Evolutionary conservation across 306 rosid species (phyloP).

Genomic region (Begonia fuchsioides): DNA sequence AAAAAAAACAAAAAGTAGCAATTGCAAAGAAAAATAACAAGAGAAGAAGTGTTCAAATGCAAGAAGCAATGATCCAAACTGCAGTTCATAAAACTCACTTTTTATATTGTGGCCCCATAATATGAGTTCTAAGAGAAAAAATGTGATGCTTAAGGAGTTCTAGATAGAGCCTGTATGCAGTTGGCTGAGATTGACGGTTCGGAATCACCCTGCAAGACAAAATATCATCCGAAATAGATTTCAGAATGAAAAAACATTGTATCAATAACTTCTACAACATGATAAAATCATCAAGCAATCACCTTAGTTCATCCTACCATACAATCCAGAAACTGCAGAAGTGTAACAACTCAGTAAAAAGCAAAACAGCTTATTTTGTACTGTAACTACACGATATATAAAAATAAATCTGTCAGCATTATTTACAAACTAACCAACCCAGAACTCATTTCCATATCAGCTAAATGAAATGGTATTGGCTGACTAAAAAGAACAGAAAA

Average conservation of each 20-base stretch:
- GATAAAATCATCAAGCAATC: no score
- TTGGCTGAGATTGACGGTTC: constrained; percentile 57
- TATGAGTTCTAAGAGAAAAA: constrained; percentile 60
- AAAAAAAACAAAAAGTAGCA: no score
- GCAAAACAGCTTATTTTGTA: no score
- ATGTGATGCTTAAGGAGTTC: constrained; percentile 71
- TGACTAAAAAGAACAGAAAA: no score
- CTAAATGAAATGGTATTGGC: no score
- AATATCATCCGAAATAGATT: not conserved
- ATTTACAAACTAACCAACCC: no score
- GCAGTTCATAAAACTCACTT: constrained; percentile 28
- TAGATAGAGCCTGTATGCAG: constrained; percentile 69
- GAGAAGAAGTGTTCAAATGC: no score
- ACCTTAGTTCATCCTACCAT: not conserved
- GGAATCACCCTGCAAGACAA: constrained; percentile 64
- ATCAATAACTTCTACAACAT: constrained; percentile 1
- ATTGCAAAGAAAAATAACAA: no score
- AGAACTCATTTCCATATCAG: no score
- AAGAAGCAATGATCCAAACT: constrained; percentile 1
- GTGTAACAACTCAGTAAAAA: not conserved
- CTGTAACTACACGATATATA: no score
- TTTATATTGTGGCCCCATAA: constrained; percentile 41
- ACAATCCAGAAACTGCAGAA: not conserved
- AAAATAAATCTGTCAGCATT: no score
- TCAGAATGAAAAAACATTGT: not conserved